phyloP scores from a whole-genome alignment of 148 eudicot genomes.

The Camellia granthamiana region DNA sequence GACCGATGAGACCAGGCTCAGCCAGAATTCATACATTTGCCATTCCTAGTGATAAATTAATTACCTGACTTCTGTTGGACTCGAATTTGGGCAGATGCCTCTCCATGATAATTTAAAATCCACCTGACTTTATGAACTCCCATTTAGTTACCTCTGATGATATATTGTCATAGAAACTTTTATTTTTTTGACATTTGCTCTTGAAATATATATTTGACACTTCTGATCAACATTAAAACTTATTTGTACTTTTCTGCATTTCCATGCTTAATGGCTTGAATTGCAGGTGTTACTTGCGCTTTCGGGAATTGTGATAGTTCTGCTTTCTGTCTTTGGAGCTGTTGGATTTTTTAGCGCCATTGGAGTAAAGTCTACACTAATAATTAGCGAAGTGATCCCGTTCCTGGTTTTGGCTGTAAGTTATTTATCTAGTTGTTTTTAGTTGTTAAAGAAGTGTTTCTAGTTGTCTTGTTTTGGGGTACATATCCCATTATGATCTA shows the following conservation, averaged over 20 bases:
- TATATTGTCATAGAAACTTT: background rate
- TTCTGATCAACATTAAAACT: background rate
- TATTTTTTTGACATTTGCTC: background rate
- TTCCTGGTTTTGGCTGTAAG: constrained; percentile 98
- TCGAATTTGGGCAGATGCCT: background rate
- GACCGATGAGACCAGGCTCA: background rate
- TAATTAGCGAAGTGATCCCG: constrained; percentile 99
- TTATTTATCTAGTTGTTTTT: constrained; percentile 14
- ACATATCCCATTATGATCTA: background rate
- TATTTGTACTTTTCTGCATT: background rate
- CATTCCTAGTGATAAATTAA: background rate
- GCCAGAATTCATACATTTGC: background rate
- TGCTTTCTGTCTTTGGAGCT: constrained; percentile 96
- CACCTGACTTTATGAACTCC: background rate
- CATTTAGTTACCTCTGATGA: background rate
- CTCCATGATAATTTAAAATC: background rate
- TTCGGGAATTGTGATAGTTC: constrained; percentile 84
- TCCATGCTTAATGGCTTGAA: constrained; percentile 8
- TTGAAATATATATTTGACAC: background rate
- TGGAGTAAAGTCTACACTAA: constrained; percentile 97
- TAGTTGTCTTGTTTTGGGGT: background rate
- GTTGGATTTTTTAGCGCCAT: constrained; percentile 96
- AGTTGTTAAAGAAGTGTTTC: background rate
- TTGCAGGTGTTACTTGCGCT: constrained; percentile 87
- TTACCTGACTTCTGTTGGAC: background rate